phyloP scores from a whole-genome alignment of 805 yeast genomes.

The Maudiozyma turicensis region DNA sequence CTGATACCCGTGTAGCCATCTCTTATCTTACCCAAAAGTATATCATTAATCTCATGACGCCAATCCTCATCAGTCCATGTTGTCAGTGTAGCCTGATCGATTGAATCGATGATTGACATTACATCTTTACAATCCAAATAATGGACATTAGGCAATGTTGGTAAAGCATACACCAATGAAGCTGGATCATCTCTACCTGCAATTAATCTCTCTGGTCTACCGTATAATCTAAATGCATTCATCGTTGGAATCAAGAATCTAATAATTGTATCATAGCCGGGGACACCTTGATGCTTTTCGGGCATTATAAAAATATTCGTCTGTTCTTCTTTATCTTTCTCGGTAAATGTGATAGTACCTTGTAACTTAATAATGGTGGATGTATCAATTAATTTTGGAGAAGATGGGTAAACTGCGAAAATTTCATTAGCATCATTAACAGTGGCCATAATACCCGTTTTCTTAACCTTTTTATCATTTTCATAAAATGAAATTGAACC shows the following conservation, averaged over 20 bases:
- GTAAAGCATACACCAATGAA: constrained; percentile 61
- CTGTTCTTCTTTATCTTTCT: constrained; percentile 40
- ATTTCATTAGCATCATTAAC: constrained; percentile 59
- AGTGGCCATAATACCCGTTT: constrained; percentile 70
- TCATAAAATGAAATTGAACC: constrained; percentile 75
- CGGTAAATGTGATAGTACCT: constrained; percentile 59
- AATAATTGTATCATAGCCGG: constrained; percentile 63
- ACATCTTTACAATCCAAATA: constrained; percentile 54
- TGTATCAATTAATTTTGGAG: constrained; percentile 69
- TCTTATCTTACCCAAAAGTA: constrained; percentile 40
- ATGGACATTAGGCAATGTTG: constrained; percentile 59
- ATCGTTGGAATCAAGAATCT: constrained; percentile 58
- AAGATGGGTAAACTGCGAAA: constrained; percentile 84
- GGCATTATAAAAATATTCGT: constrained; percentile 50
- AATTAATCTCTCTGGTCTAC: constrained; percentile 55
- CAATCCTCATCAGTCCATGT: constrained; percentile 52
- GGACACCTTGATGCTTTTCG: constrained; percentile 60
- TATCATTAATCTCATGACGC: constrained; percentile 45
- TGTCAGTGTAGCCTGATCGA: constrained; percentile 26
- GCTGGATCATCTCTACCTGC: constrained; percentile 45
- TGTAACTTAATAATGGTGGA: constrained; percentile 84
- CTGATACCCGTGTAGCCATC: constrained; percentile 76
- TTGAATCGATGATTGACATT: constrained; percentile 28
- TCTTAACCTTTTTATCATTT: constrained; percentile 62
- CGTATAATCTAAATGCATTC: constrained; percentile 63